A percentile compares a stretch with the other conserved stretches of the same genome.
Evolutionary conservation across 2,329 filamentous ascomycete species (phyloP).

Genomic region (Pestalotiopsis sp.): DNA sequence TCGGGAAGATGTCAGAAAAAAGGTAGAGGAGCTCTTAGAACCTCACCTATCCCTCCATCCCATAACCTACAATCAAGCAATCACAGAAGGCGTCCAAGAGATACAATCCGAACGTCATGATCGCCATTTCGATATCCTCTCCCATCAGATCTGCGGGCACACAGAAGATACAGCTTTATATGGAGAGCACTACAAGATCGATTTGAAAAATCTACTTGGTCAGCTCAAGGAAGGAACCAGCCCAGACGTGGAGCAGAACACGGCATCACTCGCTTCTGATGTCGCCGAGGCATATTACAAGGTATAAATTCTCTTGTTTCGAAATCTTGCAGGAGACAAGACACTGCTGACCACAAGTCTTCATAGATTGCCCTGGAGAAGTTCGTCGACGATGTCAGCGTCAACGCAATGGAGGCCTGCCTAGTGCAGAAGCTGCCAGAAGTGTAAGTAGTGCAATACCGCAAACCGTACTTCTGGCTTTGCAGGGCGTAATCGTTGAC

Average conservation of each 20-base stretch:
- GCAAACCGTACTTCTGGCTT: too few relatives aligned
- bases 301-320: not conserved
- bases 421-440: slow-evolving; percentile 28
- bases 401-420: slow-evolving; percentile 27
- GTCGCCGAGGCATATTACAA: slow-evolving; percentile 28
- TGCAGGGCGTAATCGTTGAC: not conserved
- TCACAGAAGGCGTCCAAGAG: slow-evolving; percentile 22
- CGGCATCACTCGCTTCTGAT: slow-evolving; percentile 25
- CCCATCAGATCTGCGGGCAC: not conserved
- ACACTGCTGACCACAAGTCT: too few relatives aligned
- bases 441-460: slow-evolving; percentile 18
- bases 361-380: slow-evolving; percentile 27
- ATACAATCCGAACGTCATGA: slow-evolving; percentile 23
- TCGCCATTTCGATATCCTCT: not conserved
- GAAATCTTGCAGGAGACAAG: not conserved
- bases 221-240: not conserved
- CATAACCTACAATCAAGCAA: slow-evolving; percentile 28
- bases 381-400: slow-evolving; percentile 28
- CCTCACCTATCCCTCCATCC: slow-evolving; percentile 25
- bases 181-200: not conserved
- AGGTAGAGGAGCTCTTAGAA: not conserved
- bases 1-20: not conserved
- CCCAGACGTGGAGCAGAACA: not conserved
- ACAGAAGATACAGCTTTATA: not conserved
- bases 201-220: not conserved